A percentile compares a stretch with the other conserved stretches of the same genome.
phyloP scores from a whole-genome alignment of 1,284 basidiomycete species.

The Abortiporus biennis region DNA sequence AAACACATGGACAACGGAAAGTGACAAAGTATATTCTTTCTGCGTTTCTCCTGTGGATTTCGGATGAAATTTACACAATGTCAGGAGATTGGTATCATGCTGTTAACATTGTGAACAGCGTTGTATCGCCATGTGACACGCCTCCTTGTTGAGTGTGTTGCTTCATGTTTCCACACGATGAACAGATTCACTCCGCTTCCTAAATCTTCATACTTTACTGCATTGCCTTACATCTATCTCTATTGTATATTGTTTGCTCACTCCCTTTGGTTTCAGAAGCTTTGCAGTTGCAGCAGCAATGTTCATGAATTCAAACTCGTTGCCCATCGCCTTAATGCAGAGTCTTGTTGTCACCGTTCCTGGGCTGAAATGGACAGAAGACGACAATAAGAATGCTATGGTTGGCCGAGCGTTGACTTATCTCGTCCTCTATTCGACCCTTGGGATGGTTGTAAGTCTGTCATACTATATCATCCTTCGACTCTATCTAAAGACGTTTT shows the following conservation, averaged over 20 bases:
- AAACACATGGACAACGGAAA: too few species aligned
- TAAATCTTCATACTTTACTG: neutral
- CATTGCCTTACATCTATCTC: neutral
- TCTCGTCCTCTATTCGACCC: conserved; percentile 86
- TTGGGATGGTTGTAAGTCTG: conserved; percentile 82
- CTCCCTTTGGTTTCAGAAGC: too few species aligned
- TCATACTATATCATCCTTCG: neutral
- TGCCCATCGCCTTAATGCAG: conserved; percentile 91
- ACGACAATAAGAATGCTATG: conserved; percentile 84
- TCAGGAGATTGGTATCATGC: too few species aligned
- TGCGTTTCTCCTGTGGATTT: too few species aligned
- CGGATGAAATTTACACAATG: too few species aligned
- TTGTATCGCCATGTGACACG: too few species aligned
- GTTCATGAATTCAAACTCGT: conserved; percentile 92
- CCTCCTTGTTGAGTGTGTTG: too few species aligned
- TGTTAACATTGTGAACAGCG: too few species aligned
- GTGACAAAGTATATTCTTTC: too few species aligned
- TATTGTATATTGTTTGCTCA: too few species aligned
- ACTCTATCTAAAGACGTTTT: neutral
- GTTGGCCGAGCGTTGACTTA: conserved; percentile 90
- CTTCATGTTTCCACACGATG: too few species aligned
- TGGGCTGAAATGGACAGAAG: conserved; percentile 75
- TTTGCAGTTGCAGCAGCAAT: conserved; percentile 83
- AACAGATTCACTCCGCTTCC: too few species aligned
- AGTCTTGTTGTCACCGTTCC: conserved; percentile 83